Base-by-base conservation (phyloP, 176 grass and related monocot species). In the Pontederia crassipes region DNA sequence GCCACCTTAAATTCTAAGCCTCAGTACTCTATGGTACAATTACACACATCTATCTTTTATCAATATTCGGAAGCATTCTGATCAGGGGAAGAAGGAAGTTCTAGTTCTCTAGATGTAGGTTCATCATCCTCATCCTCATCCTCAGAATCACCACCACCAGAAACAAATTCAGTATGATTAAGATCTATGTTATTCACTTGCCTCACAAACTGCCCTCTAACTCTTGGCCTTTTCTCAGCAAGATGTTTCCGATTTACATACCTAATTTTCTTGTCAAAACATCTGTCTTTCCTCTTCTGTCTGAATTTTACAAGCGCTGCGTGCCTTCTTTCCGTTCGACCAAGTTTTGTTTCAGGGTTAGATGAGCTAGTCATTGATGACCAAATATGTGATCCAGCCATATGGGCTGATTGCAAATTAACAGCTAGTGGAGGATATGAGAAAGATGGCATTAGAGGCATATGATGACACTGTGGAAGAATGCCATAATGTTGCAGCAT, bases 261-360 rank as follows among this genome's bases (percentile, higher is more conserved):
- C 54, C 93, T 88, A 64, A 97, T 89, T 61, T 97, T 97, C 81
- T 97, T 97, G 64, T 97, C 84, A 64, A 97, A 97, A 61, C 93
- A 92, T 10, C 84, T 82, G 8, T 88, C 87, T 63, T 92, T 97
- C 57, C 87, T 83, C 80, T 97, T 97, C 65, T 69, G 81, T 71
- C 87, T 88, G 70, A 92, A 97, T 57, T 97, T 97, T n/a, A 89
- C 81, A 53, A 97, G 82, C 47, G 93, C 87, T 52, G 82, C 84
- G 28, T 79, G 87, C 51, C 87, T 81, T 74, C 79, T 85, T 27
- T 88, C 71, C 35, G 76, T 79, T n/a, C 12, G 76, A 66, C 67
- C 78, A 63, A 66, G 62, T 58, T 70, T 84, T 65, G 77, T 61
- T 57, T 85, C 81, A 55, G 84, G 76, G 57, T 72, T 45, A 40